Base-by-base conservation (phyloP, 2,329 filamentous ascomycete species). In the Beauveria sp. region DNA sequence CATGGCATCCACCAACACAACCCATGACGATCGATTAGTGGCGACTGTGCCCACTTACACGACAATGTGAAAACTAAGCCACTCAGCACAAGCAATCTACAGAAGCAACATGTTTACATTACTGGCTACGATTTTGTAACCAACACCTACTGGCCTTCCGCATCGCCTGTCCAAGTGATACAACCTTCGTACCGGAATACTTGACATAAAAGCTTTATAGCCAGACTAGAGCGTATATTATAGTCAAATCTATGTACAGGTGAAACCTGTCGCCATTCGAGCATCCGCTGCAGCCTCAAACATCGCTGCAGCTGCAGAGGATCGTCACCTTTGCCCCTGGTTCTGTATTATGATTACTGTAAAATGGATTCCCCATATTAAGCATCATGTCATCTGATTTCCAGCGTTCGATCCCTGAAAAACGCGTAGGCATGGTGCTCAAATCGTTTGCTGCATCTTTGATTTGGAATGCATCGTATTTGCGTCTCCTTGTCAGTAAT, bases 181-280 rank as follows among this genome's bases (percentile, higher is more conserved):
- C 16, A 52, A 10, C 12, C 22, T 52, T 30, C 30, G 7, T 53
- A 60, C 26, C 20, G 7, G 18, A 59, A 59, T 59, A 52, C 56
- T 59, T 52, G 34, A 43, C 34, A 34, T 45, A 49, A 22, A 26
- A 46, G 45, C 28, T 52, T 24, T 38, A 20, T 58, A 53, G 58
- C 58, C 58, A 60, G 58, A 53, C 58, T 60, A 53, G 28, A 53
- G 40, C 58, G 49, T 60, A 53, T 60, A 60, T 60, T 60, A 60
- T 60, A 60, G 58, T 60, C 47, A 60, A 60, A 53, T 60, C 8
- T 60, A 60, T 60, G 58, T 60, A 52, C 58, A 45, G 58, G 49
- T 60, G 20, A 38, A 57, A 26, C 38, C 16, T 18, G 8, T 59
- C 57, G 51, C 46, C 57, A 28, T n/a, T 40, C 7, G 34, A 51